phyloP scores from a whole-genome alignment of 768 basidiomycete species.

The Sporobolomyces roseus region DNA sequence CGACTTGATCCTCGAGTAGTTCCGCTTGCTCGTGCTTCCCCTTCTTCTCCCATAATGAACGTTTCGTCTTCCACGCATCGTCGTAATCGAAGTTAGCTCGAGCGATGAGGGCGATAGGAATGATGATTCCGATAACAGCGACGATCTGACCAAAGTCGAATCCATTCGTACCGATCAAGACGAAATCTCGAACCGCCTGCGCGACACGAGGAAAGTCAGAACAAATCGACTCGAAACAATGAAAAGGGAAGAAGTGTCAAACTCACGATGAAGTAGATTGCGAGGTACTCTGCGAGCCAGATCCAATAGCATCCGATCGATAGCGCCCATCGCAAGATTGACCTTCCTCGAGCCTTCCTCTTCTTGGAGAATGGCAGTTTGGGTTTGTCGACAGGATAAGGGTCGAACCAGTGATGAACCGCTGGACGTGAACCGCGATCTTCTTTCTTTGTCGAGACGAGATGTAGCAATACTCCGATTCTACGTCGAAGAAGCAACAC shows the following conservation, averaged over 20 bases:
- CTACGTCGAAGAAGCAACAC: background rate
- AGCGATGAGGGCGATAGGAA: background rate
- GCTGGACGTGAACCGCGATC: background rate
- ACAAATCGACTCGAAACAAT: background rate
- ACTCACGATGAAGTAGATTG: constrained; percentile 2
- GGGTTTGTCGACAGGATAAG: background rate
- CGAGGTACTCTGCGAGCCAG: background rate
- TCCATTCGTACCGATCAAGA: constrained; percentile 20
- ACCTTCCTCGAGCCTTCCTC: background rate
- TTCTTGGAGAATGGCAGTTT: background rate
- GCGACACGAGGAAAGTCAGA: background rate
- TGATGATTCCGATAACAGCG: background rate
- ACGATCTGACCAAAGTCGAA: constrained; percentile 23
- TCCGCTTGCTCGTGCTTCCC: background rate
- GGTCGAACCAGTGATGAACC: background rate
- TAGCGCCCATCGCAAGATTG: background rate
- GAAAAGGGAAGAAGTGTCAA: background rate
- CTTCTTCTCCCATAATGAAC: too few species aligned
- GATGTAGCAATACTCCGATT: background rate
- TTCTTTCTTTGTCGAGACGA: background rate
- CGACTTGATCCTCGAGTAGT: too few species aligned
- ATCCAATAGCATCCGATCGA: background rate
- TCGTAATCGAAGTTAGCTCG: constrained; percentile 2
- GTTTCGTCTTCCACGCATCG: background rate
- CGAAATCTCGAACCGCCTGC: background rate